Conservation (phyloP, 106 monocot genomes). For the Triglochin maritima region DNA sequence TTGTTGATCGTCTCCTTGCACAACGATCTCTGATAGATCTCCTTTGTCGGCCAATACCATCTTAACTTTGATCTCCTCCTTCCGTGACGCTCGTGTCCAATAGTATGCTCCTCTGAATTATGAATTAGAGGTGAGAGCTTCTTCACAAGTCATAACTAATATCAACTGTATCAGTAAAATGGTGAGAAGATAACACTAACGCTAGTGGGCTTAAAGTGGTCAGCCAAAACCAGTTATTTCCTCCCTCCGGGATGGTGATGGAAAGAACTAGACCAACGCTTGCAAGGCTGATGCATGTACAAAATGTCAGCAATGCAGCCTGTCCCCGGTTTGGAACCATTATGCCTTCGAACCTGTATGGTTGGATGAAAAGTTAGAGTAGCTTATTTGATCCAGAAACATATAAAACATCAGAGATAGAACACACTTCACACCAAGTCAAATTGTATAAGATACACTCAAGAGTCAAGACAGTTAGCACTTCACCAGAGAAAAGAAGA, state of each 20-base stretch:
- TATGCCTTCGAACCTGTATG: slow-evolving; percentile 69
- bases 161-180: background rate
- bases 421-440: too few relatives aligned
- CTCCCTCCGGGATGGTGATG: slow-evolving; percentile 79
- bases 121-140: too few relatives aligned
- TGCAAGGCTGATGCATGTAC: slow-evolving; percentile 91
- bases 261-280: slow-evolving; percentile 89
- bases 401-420: too few relatives aligned
- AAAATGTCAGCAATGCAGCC: slow-evolving; percentile 92
- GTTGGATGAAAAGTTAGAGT: too few relatives aligned
- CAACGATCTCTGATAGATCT: slow-evolving; percentile 61
- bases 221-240: slow-evolving; percentile 94
- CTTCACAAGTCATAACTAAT: too few relatives aligned
- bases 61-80: slow-evolving; percentile 94
- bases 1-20: slow-evolving; percentile 81
- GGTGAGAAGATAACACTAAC: slow-evolving; percentile 19
- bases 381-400: too few relatives aligned
- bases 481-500: too few relatives aligned
- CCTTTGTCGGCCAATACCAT: slow-evolving; percentile 60
- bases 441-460: too few relatives aligned
- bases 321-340: slow-evolving; percentile 96
- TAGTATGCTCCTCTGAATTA: slow-evolving; percentile 66
- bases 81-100: slow-evolving; percentile 72
- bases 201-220: slow-evolving; percentile 65
- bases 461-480: too few relatives aligned